Evolutionary conservation across 352 stramenopile species (phyloP).

Genomic region (Globisporangium radiosum): DNA sequence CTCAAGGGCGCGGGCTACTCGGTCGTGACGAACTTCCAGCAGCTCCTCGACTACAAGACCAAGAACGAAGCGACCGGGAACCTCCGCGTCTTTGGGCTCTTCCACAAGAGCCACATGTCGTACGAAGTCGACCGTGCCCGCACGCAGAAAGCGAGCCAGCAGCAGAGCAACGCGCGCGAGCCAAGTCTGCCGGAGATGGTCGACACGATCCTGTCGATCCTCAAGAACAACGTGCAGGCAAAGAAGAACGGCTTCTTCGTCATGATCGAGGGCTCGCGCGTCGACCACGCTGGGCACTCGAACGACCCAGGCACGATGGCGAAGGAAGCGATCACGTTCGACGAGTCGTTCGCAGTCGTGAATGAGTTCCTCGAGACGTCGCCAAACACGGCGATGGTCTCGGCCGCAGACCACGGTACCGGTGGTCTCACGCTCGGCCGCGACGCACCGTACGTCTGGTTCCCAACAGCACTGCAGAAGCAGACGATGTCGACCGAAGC

Average conservation of each 20-base stretch:
- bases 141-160: conserved; percentile 23
- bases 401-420: conserved; percentile 56
- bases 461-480: conserved; percentile 31
- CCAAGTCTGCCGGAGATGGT: conserved; percentile 61
- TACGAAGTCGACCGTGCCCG: conserved; percentile 60
- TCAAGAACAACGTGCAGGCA: conserved; percentile 64
- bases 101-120: conserved; percentile 57
- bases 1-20: conserved; percentile 39
- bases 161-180: conserved; percentile 30
- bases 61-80: conserved; percentile 37
- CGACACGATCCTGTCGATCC: conserved; percentile 42
- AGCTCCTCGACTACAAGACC: conserved; percentile 44
- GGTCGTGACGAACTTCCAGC: conserved; percentile 44
- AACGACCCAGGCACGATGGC: conserved; percentile 67
- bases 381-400: conserved; percentile 50
- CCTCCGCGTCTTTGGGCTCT: conserved; percentile 52
- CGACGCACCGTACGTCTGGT: conserved; percentile 42
- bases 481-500: conserved; percentile 60
- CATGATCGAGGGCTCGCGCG: conserved; percentile 69
- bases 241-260: conserved; percentile 74
- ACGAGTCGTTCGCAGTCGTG: conserved; percentile 60
- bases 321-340: conserved; percentile 61
- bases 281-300: conserved; percentile 60
- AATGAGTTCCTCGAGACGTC: conserved; percentile 42
- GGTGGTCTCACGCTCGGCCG: conserved; percentile 52